These are phyloP conservation scores for Paratinospora sagittata DNA, from an alignment of 164 flowering plant genomes.

Conservation along the genomic window DNA sequence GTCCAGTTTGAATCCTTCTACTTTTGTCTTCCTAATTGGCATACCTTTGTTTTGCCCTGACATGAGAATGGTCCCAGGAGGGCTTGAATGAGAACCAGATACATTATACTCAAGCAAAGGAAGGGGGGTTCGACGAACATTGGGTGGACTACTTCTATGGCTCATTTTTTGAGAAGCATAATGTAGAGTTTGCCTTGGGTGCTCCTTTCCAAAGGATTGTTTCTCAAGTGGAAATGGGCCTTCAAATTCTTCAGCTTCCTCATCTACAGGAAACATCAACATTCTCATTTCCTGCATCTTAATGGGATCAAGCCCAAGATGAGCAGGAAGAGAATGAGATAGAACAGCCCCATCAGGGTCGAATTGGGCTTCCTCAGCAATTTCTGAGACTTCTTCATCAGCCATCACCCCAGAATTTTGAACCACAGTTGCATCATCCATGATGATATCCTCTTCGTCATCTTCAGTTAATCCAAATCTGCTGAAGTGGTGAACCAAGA, in stretches of 20 bases:
- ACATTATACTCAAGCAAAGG: constrained; percentile 67
- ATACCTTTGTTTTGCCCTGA: constrained; percentile 54
- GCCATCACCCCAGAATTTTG: constrained; percentile 33
- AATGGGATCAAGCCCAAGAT: constrained; percentile 90
- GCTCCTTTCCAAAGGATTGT: constrained; percentile 31
- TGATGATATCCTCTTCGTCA: constrained; percentile 72
- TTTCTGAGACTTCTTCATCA: constrained; percentile 36
- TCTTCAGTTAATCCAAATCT: constrained; percentile 88
- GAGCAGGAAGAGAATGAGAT: constrained; percentile 90
- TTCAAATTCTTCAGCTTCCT: constrained; percentile 41
- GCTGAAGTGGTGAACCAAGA: constrained; percentile 82
- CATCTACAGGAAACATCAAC: constrained; percentile 72
- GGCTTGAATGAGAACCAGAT: constrained; percentile 35
- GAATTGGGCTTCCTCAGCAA: constrained; percentile 36
- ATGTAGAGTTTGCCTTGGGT: constrained; percentile 37
- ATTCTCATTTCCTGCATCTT: constrained; percentile 85
- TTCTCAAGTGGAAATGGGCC: constrained; percentile 30
- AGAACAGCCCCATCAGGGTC: constrained; percentile 35
- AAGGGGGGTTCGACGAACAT: constrained; percentile 59
- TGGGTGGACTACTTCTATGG: constrained; percentile 41
- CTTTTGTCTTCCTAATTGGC: constrained; percentile 38
- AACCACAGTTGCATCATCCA: constrained; percentile 49
- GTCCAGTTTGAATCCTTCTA: constrained; percentile 73
- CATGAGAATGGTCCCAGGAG: constrained; percentile 63
- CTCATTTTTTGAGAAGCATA: constrained; percentile 27